Evolutionary conservation across 495 filamentous ascomycete species (phyloP).

Genomic region (Aspergillus carlsbadensis): DNA sequence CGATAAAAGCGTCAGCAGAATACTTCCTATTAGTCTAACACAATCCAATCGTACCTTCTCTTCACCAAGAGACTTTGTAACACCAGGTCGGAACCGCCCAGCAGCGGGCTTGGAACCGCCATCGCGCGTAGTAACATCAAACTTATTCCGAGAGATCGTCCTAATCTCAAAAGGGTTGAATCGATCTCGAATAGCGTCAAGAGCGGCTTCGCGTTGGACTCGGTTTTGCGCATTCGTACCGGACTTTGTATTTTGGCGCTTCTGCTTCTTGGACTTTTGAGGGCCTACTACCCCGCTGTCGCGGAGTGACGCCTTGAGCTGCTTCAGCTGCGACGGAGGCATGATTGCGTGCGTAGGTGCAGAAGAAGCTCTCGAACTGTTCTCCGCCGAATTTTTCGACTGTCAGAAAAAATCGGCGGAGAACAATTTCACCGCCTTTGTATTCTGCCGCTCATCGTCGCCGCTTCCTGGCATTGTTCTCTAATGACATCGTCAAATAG

Average conservation of each 20-base stretch:
- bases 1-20: slow-evolving; percentile 18
- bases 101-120: slow-evolving; percentile 50
- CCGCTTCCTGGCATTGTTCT: slow-evolving; percentile 25
- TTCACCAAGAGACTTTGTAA: slow-evolving; percentile 83
- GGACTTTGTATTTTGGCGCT: slow-evolving; percentile 67
- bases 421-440: slow-evolving; percentile 39
- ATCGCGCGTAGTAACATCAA: slow-evolving; percentile 65
- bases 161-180: slow-evolving; percentile 98
- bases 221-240: slow-evolving; percentile 61
- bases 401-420: slow-evolving; percentile 30
- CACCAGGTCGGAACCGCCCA: slow-evolving; percentile 62
- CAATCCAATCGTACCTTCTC: slow-evolving; percentile 63
- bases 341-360: slow-evolving; percentile 49
- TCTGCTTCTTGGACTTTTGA: slow-evolving; percentile 89
- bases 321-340: slow-evolving; percentile 94
- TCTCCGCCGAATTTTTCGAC: slow-evolving; percentile 26
- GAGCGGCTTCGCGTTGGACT: slow-evolving; percentile 68
- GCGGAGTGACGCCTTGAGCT: slow-evolving; percentile 82
- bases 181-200: slow-evolving; percentile 83
- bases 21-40: not conserved
- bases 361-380: slow-evolving; percentile 5
- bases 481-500: not conserved
- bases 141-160: slow-evolving; percentile 67
- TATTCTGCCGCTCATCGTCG: slow-evolving; percentile 37
- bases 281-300: slow-evolving; percentile 86